Evolutionary conservation across 768 basidiomycete genomes (phyloP), one percentile per base, ranked within the genome.

Genomic region (Phaffia australis): DNA sequence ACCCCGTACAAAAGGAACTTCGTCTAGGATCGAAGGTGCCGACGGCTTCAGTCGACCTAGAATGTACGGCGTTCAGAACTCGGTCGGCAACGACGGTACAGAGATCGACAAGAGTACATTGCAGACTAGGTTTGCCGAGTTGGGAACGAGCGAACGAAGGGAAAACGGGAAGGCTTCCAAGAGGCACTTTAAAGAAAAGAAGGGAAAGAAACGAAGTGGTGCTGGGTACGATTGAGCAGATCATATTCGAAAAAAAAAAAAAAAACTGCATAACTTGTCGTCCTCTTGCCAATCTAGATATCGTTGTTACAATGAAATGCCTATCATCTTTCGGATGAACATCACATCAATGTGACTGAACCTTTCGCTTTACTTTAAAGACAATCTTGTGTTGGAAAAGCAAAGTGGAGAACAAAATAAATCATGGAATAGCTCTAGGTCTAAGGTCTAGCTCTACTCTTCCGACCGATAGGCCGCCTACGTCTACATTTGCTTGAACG

Each of bases 121-220:
- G 79, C 59, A 42, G 79, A 46, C 79, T 6, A 78, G 79, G 63
- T 74, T 80, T 16, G 79, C 79, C 46, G 73, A 79, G 3, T 75
- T 83, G 18, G 78, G 78, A 62, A 80, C 71, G 56, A 71, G 69
- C 0, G 79, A 74, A 47, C 76, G 69, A 72, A 78, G 62, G 75
- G 72, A 56, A 71, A 74, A 68, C 7, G 75, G 67, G 18, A 69
- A 71, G 21, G 71, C 75, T 0, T 83, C 82, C 19, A 94, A 93
- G 79, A 91, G 89, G 74, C 85, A 84, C 70, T 87, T 90, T 79
- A 95, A 90, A 77, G 87, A 85, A 77, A 81, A 77, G 86, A 87
- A 79, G 73, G 83, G 82, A 57, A 98, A 98, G 78, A 87, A 93
- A 76, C 80, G 94, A 69, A 91, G 89, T 73, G 94, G 94, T 18